Base-by-base conservation (phyloP, 495 filamentous ascomycete genomes). In the Cercophora scortea region DNA sequence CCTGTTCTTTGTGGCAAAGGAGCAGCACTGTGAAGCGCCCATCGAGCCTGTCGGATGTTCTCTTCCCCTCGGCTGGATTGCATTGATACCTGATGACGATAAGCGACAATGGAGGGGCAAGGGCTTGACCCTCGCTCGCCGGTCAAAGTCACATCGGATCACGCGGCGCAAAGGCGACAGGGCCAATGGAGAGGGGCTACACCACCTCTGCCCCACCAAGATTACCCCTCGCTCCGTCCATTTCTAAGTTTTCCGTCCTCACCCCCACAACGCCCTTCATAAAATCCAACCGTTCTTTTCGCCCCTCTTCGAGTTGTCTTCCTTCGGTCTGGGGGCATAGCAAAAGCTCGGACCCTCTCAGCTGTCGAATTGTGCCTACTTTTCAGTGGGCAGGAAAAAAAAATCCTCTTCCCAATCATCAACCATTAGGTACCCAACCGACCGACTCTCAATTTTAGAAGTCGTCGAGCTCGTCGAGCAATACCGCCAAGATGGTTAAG, bases 401-500 rank as follows among this genome's bases (percentile, higher is more conserved):
- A 66, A 63, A 53, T 51, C 60, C 59, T 64, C 63, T 57, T 49
- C 56, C 54, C 46, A 50, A 47, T 42, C 40, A 56, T 47, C 52
- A 47, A 54, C 61, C 59, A 57, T 58, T 60, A 25, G 25, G 25
- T 25, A 25, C 25, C 25, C 25, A 25, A 25, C 25, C 25, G 25
- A 25, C 25, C 25, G 25, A 25, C 25, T 25, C 25, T 25, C 25
- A 25, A 25, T 25, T 25, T 25, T 25, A 25, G 25, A 25, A 25
- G 25, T 25, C 25, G 25, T 25, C 25, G 25, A 64, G 61, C 56
- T 61, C 50, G 51, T 58, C 54, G 55, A 61, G 45, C 60, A 87
- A 81, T 71, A 85, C 89, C 86, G 89, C 74, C 85, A 95, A 89
- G 69, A 98, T 98, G 93, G 93, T 98, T 67, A 96, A 98, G 93